phyloP scores from a whole-genome alignment of 129 eudicot species.

The Cynara cardunculus region DNA sequence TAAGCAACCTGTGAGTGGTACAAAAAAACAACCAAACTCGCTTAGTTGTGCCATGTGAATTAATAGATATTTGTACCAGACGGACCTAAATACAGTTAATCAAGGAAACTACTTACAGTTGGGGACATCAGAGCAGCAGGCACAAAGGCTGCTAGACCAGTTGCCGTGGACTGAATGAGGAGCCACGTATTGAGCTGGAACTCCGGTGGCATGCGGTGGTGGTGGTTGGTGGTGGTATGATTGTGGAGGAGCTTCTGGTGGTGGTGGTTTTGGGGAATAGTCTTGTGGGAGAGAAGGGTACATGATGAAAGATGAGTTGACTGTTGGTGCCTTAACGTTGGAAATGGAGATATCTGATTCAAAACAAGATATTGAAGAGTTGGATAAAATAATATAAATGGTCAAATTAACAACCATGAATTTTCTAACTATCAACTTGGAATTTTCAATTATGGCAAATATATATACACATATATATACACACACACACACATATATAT shows the following conservation, averaged over 20 bases:
- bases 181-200: conserved; percentile 22
- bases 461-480: too few species aligned
- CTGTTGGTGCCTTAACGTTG: not conserved
- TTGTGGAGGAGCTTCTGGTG: conserved; percentile 17
- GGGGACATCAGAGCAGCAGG: conserved; percentile 47
- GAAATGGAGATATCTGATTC: not conserved
- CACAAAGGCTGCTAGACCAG: conserved; percentile 67
- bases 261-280: conserved; percentile 15
- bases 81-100: not conserved
- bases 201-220: conserved; percentile 31
- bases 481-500: too few species aligned
- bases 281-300: conserved; percentile 20
- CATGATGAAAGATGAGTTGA: conserved; percentile 21
- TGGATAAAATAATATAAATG: not conserved
- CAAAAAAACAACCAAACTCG: not conserved
- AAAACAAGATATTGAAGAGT: not conserved
- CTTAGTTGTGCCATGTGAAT: not conserved
- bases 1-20: conserved; percentile 42
- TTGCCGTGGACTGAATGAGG: conserved; percentile 18
- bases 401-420: not conserved
- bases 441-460: not conserved
- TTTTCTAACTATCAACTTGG: not conserved
- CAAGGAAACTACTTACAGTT: conserved; percentile 36
- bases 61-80: not conserved
- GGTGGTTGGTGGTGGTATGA: not conserved